A percentile compares a stretch with the other conserved stretches of the same genome.
Conservation (phyloP, 441 rosid species). For the Erysimum cheiri region DNA sequence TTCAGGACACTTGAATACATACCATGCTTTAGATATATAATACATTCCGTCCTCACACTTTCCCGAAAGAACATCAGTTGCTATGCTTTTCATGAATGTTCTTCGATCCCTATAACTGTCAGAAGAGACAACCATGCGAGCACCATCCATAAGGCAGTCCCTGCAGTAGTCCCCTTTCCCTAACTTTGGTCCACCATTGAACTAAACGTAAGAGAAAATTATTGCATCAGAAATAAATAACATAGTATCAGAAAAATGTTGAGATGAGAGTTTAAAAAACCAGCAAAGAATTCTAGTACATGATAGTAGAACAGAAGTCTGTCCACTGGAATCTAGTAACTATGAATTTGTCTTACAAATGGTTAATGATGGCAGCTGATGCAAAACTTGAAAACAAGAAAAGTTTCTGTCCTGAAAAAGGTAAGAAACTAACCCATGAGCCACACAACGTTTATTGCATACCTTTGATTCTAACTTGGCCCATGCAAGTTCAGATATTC, state of each 20-base stretch:
- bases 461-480: constrained; percentile 77
- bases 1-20: constrained; percentile 46
- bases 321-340: constrained; percentile 20
- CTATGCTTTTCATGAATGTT: constrained; percentile 77
- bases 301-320: constrained; percentile 30
- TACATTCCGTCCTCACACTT: constrained; percentile 71
- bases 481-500: constrained; percentile 86
- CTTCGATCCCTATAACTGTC: constrained; percentile 96
- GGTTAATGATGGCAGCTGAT: constrained; percentile 27
- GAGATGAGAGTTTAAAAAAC: constrained; percentile 26
- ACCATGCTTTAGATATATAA: constrained; percentile 88
- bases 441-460: constrained; percentile 25
- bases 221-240: constrained; percentile 39
- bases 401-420: constrained; percentile 15
- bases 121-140: constrained; percentile 70
- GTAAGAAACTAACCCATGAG: constrained; percentile 31
- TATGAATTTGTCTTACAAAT: constrained; percentile 20
- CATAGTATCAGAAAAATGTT: constrained; percentile 14
- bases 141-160: constrained; percentile 83
- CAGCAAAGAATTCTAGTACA: constrained; percentile 27
- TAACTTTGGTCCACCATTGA: constrained; percentile 80
- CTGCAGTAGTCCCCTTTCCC: constrained; percentile 76
- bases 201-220: constrained; percentile 53
- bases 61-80: constrained; percentile 66
- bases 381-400: constrained; percentile 31